Percentiles rank a stretch among this genome's conserved stretches.
These are phyloP conservation scores for Casuarina cunninghamiana DNA, from an alignment of 306 rosid species.

Conservation along the genomic window DNA sequence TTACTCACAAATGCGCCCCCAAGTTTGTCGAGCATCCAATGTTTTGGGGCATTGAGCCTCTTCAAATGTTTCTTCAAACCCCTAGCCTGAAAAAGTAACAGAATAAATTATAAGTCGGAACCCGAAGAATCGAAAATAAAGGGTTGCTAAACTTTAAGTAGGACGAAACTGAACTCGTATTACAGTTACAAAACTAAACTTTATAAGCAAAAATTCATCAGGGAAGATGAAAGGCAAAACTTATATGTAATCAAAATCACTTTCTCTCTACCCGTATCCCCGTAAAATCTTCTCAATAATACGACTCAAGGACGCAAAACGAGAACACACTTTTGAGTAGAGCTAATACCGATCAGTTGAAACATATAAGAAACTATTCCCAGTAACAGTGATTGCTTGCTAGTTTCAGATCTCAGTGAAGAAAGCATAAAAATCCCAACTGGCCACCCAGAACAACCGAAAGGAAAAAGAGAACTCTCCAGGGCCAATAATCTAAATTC, in stretches of 20 bases:
- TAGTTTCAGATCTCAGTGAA: not conserved
- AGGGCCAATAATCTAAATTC: not conserved
- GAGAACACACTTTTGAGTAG: not conserved
- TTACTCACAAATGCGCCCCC: conserved; percentile 51
- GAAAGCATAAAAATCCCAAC: not conserved
- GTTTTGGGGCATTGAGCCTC: conserved; percentile 88
- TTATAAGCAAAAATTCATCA: not conserved
- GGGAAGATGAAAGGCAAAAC: not conserved
- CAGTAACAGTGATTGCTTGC: not conserved
- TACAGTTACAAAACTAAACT: not conserved
- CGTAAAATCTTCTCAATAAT: not conserved
- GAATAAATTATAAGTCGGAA: not conserved
- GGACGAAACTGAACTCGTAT: not conserved
- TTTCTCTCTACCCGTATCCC: not conserved
- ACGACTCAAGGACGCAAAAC: not conserved
- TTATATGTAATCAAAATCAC: not conserved
- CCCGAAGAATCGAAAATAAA: not conserved
- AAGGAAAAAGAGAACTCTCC: not conserved
- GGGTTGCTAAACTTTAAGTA: not conserved
- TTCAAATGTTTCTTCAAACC: conserved; percentile 80
- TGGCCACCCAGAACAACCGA: not conserved
- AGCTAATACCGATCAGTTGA: not conserved
- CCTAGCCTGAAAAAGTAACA: conserved; percentile 53
- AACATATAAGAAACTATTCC: not conserved
- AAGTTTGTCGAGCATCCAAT: conserved; percentile 86